Evolutionary conservation across 1,284 basidiomycete genomes (phyloP), one percentile per base, ranked within the genome.

Genomic region (Rhizoctonia solani): DNA sequence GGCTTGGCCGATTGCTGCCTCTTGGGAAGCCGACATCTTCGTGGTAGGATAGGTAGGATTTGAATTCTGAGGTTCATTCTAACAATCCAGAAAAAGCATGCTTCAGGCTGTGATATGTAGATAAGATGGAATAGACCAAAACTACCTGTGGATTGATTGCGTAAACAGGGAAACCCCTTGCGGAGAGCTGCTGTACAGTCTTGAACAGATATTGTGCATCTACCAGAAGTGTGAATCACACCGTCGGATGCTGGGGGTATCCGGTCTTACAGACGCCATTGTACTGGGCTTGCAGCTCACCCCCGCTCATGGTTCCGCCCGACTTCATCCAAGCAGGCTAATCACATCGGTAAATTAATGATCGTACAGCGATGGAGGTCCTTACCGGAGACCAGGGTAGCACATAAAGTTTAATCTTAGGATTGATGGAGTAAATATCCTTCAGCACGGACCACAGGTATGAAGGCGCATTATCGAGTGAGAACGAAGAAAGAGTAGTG

Each of bases 301-400:
- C 83, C 2, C 83, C 83, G 55, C 81, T 78, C 81, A 85, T 82
- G 0, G 79, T 77, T 3, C 77, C 77, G 55, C 76, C 78, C 14
- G 75, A 75, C 72, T 84, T 85, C 83, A 84, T 85, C 83, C 83
- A 85, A 1, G 74, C 82, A 8, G 83, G 83, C 82, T 84, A 14
- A 63, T 2, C 59, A n/a, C 14, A 61, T 13, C 11, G 39, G n/a
- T 21, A 23, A 27, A 13, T 39, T 34, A 44, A 19, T 21, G 34
- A 25, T 4, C 1, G 6, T 44, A 52, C 25, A 70, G 9, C 30
- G 23, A 16, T 32, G 4, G 8, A 52, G 39, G 16, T n/a, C 75
- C 79, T 67, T 70, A 83, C 83, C 1, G 83, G 82, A 42, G 83
- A 84, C 84, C 84, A 86, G 19, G 84, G 82, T 19, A 83, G 56